Percentiles rank a stretch among this genome's conserved stretches.
Conservation (phyloP, 495 filamentous ascomycete species). For the Alectoria sarmentosa region DNA sequence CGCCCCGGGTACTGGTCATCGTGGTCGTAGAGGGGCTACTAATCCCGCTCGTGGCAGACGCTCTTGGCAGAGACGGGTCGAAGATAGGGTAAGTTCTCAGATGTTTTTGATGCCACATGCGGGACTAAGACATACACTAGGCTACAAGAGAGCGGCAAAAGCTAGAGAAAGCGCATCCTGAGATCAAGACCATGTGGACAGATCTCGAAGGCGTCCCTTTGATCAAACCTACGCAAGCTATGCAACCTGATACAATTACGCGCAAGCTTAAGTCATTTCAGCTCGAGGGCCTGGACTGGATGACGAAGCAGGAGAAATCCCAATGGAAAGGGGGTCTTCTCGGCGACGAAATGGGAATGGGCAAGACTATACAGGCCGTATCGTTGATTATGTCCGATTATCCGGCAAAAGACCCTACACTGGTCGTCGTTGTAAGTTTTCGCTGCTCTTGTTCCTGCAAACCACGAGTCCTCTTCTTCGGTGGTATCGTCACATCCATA, state of each 20-base stretch:
- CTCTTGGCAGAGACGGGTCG: constrained; percentile 31
- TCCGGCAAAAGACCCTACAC: constrained; percentile 68
- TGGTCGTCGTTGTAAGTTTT: constrained; percentile 60
- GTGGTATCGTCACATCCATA: neutral
- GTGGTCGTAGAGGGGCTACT: constrained; percentile 7
- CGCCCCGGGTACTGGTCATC: constrained; percentile 7
- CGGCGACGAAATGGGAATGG: constrained; percentile 97
- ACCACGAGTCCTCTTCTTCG: neutral
- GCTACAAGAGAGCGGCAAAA: constrained; percentile 49
- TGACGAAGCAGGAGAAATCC: constrained; percentile 79
- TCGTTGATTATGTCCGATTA: constrained; percentile 97
- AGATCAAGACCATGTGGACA: constrained; percentile 75
- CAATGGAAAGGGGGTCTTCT: constrained; percentile 81
- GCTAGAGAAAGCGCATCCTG: constrained; percentile 71
- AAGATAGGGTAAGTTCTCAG: constrained; percentile 9
- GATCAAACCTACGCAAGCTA: constrained; percentile 56
- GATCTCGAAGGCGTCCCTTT: constrained; percentile 59
- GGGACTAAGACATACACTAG: constrained; percentile 9
- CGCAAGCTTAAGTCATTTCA: constrained; percentile 87
- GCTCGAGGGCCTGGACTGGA: constrained; percentile 88
- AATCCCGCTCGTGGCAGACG: constrained; percentile 13
- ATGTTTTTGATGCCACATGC: neutral
- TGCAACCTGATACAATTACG: constrained; percentile 71
- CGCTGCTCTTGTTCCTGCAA: neutral
- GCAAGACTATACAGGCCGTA: constrained; percentile 96